Percentiles rank a stretch among this genome's conserved stretches.
Conservation (phyloP, 2,329 filamentous ascomycete genomes). For the Monosporascus sp. region DNA sequence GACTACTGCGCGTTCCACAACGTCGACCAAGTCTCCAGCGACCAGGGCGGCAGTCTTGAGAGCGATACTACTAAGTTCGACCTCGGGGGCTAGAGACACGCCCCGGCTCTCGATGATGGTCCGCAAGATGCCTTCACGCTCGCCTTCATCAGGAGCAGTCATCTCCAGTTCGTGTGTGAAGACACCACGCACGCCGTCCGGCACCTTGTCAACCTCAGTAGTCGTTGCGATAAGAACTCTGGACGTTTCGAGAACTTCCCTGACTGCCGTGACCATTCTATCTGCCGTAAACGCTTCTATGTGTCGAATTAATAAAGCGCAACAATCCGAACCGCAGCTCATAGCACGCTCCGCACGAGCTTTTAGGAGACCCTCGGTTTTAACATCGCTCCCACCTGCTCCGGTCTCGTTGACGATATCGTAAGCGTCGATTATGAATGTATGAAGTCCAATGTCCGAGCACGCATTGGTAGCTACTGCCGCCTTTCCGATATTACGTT, state of each 20-base stretch:
- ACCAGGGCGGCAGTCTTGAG: slow-evolving; percentile 95
- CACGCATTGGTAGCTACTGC: slow-evolving; percentile 72
- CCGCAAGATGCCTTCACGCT: slow-evolving; percentile 81
- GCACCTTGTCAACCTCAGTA: slow-evolving; percentile 90
- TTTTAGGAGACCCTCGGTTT: slow-evolving; percentile 86
- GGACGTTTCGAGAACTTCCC: slow-evolving; percentile 73
- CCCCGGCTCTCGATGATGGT: slow-evolving; percentile 72
- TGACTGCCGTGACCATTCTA: slow-evolving; percentile 78
- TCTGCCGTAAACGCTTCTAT: slow-evolving; percentile 89
- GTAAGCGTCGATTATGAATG: slow-evolving; percentile 83
- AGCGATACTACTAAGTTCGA: slow-evolving; percentile 79
- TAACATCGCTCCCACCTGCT: slow-evolving; percentile 81
- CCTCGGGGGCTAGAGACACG: slow-evolving; percentile 72
- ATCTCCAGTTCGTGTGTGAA: slow-evolving; percentile 97
- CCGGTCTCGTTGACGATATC: slow-evolving; percentile 91
- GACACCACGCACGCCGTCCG: slow-evolving; percentile 80
- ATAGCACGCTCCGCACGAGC: slow-evolving; percentile 84
- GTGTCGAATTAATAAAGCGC: slow-evolving; percentile 80
- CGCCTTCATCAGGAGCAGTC: slow-evolving; percentile 83
- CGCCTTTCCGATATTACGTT: slow-evolving; percentile 90
- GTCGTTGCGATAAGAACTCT: slow-evolving; percentile 89
- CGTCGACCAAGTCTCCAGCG: slow-evolving; percentile 88
- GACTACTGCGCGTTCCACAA: slow-evolving; percentile 82
- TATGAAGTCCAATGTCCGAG: slow-evolving; percentile 83
- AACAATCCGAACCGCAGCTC: slow-evolving; percentile 78